These are phyloP conservation scores for Penicillium paradoxum DNA, from an alignment of 495 filamentous ascomycete species.

Conservation along the genomic window DNA sequence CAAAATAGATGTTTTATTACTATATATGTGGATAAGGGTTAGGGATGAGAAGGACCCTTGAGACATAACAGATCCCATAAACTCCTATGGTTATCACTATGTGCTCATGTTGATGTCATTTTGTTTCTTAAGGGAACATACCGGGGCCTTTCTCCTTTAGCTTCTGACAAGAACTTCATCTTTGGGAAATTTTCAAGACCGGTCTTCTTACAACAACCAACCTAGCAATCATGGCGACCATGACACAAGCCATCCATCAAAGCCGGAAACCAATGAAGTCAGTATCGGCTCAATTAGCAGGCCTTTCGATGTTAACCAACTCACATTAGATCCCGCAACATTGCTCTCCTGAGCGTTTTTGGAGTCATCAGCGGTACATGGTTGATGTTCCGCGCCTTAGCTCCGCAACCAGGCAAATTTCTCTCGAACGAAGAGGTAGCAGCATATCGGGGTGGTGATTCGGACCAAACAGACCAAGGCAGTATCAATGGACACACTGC, in stretches of 20 bases:
- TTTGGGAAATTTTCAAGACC: too few relatives aligned
- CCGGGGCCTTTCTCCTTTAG: background rate
- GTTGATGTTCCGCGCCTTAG: conserved; percentile 13
- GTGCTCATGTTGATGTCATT: conserved; percentile 2
- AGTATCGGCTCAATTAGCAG: background rate
- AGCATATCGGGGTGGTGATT: conserved; percentile 1
- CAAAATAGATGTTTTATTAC: too few relatives aligned
- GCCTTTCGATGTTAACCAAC: background rate
- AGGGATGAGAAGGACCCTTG: background rate
- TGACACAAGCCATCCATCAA: background rate
- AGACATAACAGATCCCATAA: background rate
- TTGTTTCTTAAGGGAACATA: too few relatives aligned
- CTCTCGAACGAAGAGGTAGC: conserved; percentile 12
- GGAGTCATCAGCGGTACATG: conserved; percentile 18
- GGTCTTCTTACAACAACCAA: too few relatives aligned
- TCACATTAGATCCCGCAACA: conserved; percentile 12
- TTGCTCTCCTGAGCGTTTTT: conserved; percentile 15
- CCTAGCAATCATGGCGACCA: background rate
- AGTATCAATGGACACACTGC: background rate
- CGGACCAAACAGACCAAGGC: conserved; percentile 8
- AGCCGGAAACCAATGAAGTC: conserved; percentile 5
- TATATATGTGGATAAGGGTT: too few relatives aligned
- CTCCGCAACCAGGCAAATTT: conserved; percentile 5
- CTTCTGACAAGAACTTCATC: background rate
- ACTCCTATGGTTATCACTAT: background rate